Conservation (phyloP, 2,329 filamentous ascomycete genomes). For the Metarhizium robertsii region DNA sequence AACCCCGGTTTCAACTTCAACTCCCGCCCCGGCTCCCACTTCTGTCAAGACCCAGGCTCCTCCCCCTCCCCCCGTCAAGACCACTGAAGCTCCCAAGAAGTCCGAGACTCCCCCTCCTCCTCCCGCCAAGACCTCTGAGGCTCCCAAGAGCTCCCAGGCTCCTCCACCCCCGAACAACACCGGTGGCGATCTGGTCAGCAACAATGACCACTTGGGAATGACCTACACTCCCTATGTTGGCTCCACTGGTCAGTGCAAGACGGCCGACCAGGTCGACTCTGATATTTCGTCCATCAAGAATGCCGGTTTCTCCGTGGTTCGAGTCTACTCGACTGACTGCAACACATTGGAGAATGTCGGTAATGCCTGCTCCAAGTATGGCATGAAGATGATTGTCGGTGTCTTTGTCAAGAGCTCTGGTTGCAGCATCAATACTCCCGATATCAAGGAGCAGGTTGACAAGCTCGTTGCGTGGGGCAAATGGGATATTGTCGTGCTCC, state of each 20-base stretch:
- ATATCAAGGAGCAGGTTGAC: constrained; percentile 63
- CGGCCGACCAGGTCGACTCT: constrained; percentile 39
- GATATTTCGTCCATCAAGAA: constrained; percentile 55
- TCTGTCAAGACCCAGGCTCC: constrained; percentile 6
- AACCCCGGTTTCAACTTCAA: constrained; percentile 18
- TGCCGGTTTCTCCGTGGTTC: constrained; percentile 61
- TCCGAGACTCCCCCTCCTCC: not conserved
- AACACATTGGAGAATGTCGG: constrained; percentile 69
- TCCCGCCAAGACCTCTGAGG: not conserved
- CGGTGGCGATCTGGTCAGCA: constrained; percentile 26
- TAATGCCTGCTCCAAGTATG: constrained; percentile 52
- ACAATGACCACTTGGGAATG: constrained; percentile 57
- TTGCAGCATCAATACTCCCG: constrained; percentile 47
- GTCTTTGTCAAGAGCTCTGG: constrained; percentile 68
- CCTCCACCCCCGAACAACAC: constrained; percentile 4
- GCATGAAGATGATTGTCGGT: constrained; percentile 75
- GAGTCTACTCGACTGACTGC: constrained; percentile 92
- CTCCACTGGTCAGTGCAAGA: constrained; percentile 54
- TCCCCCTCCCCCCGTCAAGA: not conserved
- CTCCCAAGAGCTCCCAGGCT: too few relatives aligned
- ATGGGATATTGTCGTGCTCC: constrained; percentile 68
- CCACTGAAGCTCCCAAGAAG: too few relatives aligned
- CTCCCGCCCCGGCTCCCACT: constrained; percentile 11
- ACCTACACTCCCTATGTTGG: constrained; percentile 70
- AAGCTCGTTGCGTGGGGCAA: constrained; percentile 63